Percentiles rank a stretch among this genome's conserved stretches.
Evolutionary conservation across 2,329 filamentous ascomycete species (phyloP).

Genomic region (Drechslera avenae): DNA sequence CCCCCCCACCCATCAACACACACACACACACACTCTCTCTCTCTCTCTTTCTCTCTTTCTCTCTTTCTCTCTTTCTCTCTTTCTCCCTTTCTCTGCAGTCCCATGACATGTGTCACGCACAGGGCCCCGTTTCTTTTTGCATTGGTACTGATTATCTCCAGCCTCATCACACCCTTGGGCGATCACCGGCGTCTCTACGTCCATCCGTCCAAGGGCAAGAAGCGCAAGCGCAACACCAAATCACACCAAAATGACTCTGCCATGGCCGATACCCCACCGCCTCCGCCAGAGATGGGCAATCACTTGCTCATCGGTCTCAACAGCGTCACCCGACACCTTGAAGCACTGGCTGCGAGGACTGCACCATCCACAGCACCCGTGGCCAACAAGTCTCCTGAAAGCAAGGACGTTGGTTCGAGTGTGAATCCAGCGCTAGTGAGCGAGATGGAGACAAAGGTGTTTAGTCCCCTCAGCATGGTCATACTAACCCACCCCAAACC

Average conservation of each 20-base stretch:
- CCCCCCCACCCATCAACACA: no score
- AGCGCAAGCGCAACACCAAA: constrained; percentile 43
- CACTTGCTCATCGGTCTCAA: constrained; percentile 69
- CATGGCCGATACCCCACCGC: constrained; percentile 33
- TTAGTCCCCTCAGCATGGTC: constrained; percentile 29
- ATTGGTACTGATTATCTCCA: constrained; percentile 39
- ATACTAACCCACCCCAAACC: constrained; percentile 43
- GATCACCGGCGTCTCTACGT: constrained; percentile 62
- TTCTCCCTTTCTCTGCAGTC: not conserved
- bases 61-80: no score
- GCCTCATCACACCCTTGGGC: constrained; percentile 68
- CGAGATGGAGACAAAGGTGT: no score
- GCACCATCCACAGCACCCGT: constrained; percentile 19
- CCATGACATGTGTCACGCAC: not conserved
- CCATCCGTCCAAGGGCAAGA: constrained; percentile 65
- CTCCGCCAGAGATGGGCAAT: constrained; percentile 56
- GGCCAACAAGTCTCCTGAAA: not conserved
- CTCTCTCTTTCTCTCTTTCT: no score
- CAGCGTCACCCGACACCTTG: constrained; percentile 65
- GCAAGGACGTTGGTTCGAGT: no score
- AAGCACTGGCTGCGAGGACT: constrained; percentile 48
- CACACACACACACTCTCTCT: no score
- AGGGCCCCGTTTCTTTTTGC: not conserved
- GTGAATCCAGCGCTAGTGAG: no score
- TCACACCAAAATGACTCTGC: constrained; percentile 2